A percentile compares a stretch with the other conserved stretches of the same genome.
phyloP scores from a whole-genome alignment of 2,329 filamentous ascomycete species.

The Epichloe baconii region DNA sequence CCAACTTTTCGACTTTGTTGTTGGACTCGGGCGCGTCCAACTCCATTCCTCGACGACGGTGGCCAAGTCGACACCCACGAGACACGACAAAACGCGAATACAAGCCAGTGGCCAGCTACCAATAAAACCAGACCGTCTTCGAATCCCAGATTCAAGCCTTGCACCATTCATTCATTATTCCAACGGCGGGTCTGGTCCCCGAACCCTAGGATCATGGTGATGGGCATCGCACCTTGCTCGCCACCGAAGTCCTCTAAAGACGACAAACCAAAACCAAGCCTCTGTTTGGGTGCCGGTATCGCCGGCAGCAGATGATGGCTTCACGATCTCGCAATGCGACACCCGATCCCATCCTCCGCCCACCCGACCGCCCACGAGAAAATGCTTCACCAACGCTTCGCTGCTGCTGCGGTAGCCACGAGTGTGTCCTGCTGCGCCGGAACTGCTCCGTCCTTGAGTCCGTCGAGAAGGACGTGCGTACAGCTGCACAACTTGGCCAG shows the following conservation, averaged over 20 bases:
- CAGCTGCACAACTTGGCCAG: slow-evolving; percentile 80
- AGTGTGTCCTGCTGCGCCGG: slow-evolving; percentile 70
- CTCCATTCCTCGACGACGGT: background rate
- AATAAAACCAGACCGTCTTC: background rate
- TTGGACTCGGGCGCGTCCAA: background rate
- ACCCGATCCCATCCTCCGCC: slow-evolving; percentile 12
- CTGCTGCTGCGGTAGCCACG: slow-evolving; percentile 76
- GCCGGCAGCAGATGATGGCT: slow-evolving; percentile 5
- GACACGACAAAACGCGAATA: background rate
- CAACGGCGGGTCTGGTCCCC: background rate
- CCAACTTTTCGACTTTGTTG: background rate
- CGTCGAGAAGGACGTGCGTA: slow-evolving; percentile 77
- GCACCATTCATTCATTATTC: background rate
- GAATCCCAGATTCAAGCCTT: background rate
- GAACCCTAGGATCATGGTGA: slow-evolving; percentile 6
- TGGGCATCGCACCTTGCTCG: background rate
- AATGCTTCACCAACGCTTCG: slow-evolving; percentile 25
- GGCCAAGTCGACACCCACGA: background rate
- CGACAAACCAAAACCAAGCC: background rate
- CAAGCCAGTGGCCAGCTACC: background rate
- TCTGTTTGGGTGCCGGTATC: slow-evolving; percentile 1
- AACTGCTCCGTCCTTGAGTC: slow-evolving; percentile 67
- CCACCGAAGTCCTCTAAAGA: slow-evolving; percentile 1
- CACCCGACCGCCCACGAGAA: slow-evolving; percentile 11
- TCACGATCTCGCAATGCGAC: slow-evolving; percentile 2